Evolutionary conservation across 306 rosid genomes (phyloP), one percentile per base, ranked within the genome.

Genomic region (Pterocarpus santalinus): DNA sequence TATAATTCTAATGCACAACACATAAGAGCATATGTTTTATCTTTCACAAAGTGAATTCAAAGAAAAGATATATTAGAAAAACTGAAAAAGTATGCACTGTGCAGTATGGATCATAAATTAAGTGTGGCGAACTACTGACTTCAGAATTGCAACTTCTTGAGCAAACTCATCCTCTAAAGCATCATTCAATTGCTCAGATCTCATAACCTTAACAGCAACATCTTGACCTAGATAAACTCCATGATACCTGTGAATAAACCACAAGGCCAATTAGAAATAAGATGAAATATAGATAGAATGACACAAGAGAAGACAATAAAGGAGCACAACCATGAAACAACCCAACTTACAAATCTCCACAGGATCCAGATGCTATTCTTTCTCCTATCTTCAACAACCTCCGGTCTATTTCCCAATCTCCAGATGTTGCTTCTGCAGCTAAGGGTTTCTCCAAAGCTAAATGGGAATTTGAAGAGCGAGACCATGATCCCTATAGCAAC

Each of bases 351-450:
- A 96, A 77, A 86, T 96, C 97, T 85, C 98, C 99, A 87, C 97
- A 93, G 75, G 99, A 96, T 62, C 99, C 99, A 57, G 98, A 90
- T 66, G 97, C 99, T 85, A 96, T 90, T 88, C 90, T 88, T 38
- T 93, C 98, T 80, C 94, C 97, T 35, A 90, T 90, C 91, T 88
- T 96, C 76, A 96, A 80, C 72, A 91, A 88, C 80, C 92, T 92
- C 87, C 93, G 87, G 84, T 96, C 98, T 80, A 96, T 96, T 87
- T 96, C 99, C 97, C 99, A 96, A 60, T 89, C 89, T 85, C 89
- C 94, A 57, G 84, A 73, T 84, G 84, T 96, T 72, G 81, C 80
- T 70, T 83, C 90, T 60, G 85, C 80, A 5, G 84, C 86, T 66
- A 90, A 76, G 46, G 87, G 85, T 85, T 89, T 92, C 85, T 87